Evolutionary conservation across 2,329 filamentous ascomycete species (phyloP).

Genomic region (Talaromyces piceae): DNA sequence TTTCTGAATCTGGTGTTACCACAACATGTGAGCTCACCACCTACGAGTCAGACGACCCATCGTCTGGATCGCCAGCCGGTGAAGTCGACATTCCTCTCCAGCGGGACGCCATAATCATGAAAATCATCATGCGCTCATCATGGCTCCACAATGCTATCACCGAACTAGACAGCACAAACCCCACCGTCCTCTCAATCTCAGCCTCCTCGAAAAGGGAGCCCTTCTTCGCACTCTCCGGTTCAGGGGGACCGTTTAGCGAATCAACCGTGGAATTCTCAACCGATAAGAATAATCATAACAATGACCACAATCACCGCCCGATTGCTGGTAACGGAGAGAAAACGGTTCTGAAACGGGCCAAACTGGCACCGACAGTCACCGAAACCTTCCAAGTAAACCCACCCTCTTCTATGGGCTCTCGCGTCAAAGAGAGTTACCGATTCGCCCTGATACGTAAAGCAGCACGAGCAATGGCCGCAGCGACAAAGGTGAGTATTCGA

Average conservation of each 20-base stretch:
- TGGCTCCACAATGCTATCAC: conserved; percentile 46
- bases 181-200: conserved; percentile 61
- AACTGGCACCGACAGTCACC: conserved; percentile 37
- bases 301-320: conserved; percentile 24
- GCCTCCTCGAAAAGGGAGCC: conserved; percentile 55
- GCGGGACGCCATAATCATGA: conserved; percentile 70
- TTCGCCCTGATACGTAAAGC: conserved; percentile 82
- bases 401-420: conserved; percentile 50
- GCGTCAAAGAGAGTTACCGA: conserved; percentile 72
- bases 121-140: conserved; percentile 78
- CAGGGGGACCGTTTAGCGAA: conserved; percentile 51
- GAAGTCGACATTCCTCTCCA: conserved; percentile 68
- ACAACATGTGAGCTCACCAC: conserved; percentile 87
- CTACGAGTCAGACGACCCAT: conserved; percentile 70
- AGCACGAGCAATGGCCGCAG: conserved; percentile 83
- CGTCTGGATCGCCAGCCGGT: conserved; percentile 29
- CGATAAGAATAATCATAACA: conserved; percentile 28
- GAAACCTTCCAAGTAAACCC: conserved; percentile 49
- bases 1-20: conserved; percentile 78
- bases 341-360: conserved; percentile 26
- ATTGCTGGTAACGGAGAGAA: conserved; percentile 30
- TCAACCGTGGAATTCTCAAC: conserved; percentile 55
- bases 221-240: conserved; percentile 66
- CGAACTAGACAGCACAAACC: conserved; percentile 57
- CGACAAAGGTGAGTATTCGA: conserved; percentile 84